Percentiles rank a stretch among this genome's conserved stretches.
Conservation (phyloP, 805 yeast genomes). For the Saccharomycopsis guyanensis region DNA sequence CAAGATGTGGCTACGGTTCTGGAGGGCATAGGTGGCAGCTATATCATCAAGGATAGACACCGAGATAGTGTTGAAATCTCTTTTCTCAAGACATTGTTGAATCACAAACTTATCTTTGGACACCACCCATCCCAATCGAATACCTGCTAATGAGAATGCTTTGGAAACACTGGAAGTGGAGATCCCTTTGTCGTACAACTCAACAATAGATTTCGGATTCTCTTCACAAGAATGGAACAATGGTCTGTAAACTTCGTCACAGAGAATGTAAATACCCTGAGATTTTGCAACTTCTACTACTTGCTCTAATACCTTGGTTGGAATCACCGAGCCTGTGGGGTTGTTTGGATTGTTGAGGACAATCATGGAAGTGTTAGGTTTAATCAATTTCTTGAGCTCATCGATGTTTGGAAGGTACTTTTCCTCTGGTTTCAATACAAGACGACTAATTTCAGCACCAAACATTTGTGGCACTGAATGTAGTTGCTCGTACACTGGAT, state of each 20-base stretch:
- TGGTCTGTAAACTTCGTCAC: constrained; percentile 51
- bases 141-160: constrained; percentile 46
- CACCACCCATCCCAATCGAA: constrained; percentile 47
- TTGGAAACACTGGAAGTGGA: constrained; percentile 47
- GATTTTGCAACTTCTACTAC: constrained; percentile 34
- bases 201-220: constrained; percentile 31
- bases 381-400: constrained; percentile 28
- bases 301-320: constrained; percentile 27
- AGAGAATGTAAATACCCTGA: constrained; percentile 31
- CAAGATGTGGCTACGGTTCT: constrained; percentile 30
- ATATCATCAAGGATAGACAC: constrained; percentile 41
- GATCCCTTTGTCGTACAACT: constrained; percentile 36
- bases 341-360: constrained; percentile 43
- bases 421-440: constrained; percentile 30
- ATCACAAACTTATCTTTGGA: constrained; percentile 29
- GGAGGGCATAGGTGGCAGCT: constrained; percentile 37
- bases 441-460: constrained; percentile 34
- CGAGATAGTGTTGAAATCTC: constrained; percentile 47
- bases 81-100: constrained; percentile 30
- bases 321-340: constrained; percentile 40
- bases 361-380: constrained; percentile 34
- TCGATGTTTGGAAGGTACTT: constrained; percentile 32
- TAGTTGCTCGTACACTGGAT: constrained; percentile 46
- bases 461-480: constrained; percentile 40
- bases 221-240: constrained; percentile 34